Percentiles rank a stretch among this genome's conserved stretches.
Evolutionary conservation across 352 stramenopile genomes (phyloP).

Genomic region (Globisporangium canariense): DNA sequence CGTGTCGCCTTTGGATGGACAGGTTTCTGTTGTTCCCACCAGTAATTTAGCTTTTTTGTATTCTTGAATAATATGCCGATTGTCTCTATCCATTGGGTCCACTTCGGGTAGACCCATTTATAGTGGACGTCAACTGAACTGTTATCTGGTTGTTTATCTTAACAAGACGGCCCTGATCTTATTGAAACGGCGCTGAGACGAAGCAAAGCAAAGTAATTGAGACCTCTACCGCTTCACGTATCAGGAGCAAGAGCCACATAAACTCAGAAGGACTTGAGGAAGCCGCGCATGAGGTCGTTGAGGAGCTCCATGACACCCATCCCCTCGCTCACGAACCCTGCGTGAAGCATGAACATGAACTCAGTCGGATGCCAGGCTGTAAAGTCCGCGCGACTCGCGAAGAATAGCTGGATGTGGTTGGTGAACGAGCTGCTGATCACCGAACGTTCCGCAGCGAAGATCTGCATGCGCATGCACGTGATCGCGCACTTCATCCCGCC

Average conservation of each 20-base stretch:
- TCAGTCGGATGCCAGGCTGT: conserved; percentile 24
- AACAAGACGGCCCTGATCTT: neutral
- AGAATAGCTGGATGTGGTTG: conserved; percentile 36
- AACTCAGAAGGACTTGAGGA: neutral
- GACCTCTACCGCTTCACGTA: no score
- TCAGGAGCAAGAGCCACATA: no score
- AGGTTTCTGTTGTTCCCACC: neutral
- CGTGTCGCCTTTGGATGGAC: neutral
- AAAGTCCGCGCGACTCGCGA: conserved; percentile 30
- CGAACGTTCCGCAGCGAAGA: conserved; percentile 21
- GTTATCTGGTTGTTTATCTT: neutral
- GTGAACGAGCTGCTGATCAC: conserved; percentile 40
- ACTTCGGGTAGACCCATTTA: neutral
- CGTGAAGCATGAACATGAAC: neutral
- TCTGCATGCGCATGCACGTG: conserved; percentile 49
- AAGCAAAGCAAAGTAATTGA: no score
- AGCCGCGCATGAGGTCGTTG: neutral
- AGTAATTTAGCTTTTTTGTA: conserved; percentile 3
- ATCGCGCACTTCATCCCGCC: conserved; percentile 40
- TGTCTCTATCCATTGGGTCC: neutral
- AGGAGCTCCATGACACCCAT: neutral
- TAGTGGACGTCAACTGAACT: neutral
- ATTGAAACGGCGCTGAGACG: no score
- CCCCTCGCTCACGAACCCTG: neutral
- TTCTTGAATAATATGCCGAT: neutral